phyloP scores from a whole-genome alignment of 768 basidiomycete genomes.

The Pleurotus pulmonarius region DNA sequence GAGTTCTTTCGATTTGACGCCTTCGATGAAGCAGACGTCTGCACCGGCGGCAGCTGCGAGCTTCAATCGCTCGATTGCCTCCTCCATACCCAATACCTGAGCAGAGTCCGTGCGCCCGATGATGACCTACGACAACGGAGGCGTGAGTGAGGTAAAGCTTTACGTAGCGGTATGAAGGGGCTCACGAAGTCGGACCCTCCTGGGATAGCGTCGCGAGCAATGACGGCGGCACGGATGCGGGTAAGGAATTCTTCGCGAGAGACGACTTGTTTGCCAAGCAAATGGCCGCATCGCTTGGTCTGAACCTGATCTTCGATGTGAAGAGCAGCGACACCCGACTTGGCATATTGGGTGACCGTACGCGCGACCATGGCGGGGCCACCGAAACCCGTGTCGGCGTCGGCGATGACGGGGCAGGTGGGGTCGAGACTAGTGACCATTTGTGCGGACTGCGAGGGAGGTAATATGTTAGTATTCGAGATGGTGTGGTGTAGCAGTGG shows the following conservation, averaged over 20 bases:
- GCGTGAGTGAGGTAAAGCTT: too few relatives aligned
- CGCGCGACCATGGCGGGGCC: conserved; percentile 72
- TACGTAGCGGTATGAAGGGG: neutral
- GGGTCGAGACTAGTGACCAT: conserved; percentile 67
- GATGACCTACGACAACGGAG: conserved; percentile 43
- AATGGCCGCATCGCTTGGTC: conserved; percentile 75
- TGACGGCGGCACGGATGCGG: conserved; percentile 71
- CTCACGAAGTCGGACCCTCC: conserved; percentile 70
- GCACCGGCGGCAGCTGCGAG: conserved; percentile 71
- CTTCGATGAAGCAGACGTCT: conserved; percentile 80
- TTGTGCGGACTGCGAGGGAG: conserved; percentile 43
- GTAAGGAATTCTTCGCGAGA: conserved; percentile 71
- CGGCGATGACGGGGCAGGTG: conserved; percentile 66
- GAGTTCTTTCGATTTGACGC: conserved; percentile 65
- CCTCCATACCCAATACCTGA: conserved; percentile 77
- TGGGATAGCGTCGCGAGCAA: conserved; percentile 70
- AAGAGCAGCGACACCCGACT: conserved; percentile 65
- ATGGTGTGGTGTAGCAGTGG: neutral
- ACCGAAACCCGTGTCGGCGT: conserved; percentile 76
- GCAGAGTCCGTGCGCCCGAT: conserved; percentile 77
- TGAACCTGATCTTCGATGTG: conserved; percentile 83
- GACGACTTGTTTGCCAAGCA: conserved; percentile 77
- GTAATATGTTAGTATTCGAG: neutral
- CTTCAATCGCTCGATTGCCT: conserved; percentile 61
- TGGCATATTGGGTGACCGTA: conserved; percentile 65